phyloP scores from a whole-genome alignment of 83 land plant species.

The Picea abies region DNA sequence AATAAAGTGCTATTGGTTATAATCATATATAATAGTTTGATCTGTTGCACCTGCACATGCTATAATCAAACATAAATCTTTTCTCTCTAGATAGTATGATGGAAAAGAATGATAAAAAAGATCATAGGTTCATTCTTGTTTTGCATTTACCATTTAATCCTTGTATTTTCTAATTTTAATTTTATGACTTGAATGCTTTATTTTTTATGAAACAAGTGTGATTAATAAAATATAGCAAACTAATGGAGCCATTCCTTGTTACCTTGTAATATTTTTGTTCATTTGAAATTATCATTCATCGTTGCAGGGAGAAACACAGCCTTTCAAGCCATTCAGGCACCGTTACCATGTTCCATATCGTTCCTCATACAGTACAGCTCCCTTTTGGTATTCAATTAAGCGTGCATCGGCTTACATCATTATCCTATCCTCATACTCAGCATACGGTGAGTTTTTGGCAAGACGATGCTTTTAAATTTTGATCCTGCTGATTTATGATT shows the following conservation, averaged over 20 bases:
- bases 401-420: slow-evolving; percentile 63
- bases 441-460: slow-evolving; percentile 37
- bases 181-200: background rate
- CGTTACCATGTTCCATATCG: slow-evolving; percentile 44
- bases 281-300: background rate
- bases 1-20: background rate
- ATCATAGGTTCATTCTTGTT: background rate
- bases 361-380: slow-evolving; percentile 50
- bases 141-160: background rate
- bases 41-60: background rate
- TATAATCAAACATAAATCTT: background rate
- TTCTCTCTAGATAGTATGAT: background rate
- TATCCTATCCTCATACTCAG: slow-evolving; percentile 58
- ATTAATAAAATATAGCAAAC: background rate
- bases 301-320: slow-evolving; percentile 50
- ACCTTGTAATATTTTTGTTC: background rate
- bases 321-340: slow-evolving; percentile 50
- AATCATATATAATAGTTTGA: background rate
- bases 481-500: background rate
- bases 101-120: background rate
- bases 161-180: background rate
- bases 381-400: slow-evolving; percentile 66
- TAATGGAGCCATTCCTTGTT: background rate
- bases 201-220: background rate
- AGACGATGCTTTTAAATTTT: background rate